Conservation (phyloP, 192 early-diverging fungal species). For the Gryganskiella cystojenkinii region DNA sequence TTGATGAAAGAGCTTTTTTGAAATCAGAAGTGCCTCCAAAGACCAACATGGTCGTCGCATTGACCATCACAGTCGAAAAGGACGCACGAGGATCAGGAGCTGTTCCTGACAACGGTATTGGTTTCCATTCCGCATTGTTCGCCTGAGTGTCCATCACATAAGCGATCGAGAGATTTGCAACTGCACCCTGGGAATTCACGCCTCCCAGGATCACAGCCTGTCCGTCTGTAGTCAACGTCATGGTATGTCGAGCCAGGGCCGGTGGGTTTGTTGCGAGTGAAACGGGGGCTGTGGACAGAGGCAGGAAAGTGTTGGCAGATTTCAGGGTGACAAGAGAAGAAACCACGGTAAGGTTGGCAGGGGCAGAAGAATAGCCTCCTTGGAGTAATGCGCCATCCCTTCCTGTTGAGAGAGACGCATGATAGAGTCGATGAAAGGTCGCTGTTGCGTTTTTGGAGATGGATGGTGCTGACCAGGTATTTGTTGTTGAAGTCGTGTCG, state of each 20-base stretch:
- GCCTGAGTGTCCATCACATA: conserved; percentile 38
- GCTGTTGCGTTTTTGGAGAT: conserved; percentile 29
- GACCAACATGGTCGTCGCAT: conserved; percentile 38
- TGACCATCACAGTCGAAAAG: conserved; percentile 40
- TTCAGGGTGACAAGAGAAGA: conserved; percentile 30
- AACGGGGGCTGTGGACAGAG: conserved; percentile 20
- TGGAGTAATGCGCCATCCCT: conserved; percentile 41
- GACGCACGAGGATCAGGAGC: conserved; percentile 47
- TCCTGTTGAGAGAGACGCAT: conserved; percentile 34
- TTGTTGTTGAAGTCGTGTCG: not conserved
- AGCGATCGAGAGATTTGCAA: conserved; percentile 30
- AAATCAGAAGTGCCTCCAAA: conserved; percentile 41
- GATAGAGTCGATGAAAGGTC: conserved; percentile 35
- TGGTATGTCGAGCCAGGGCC: conserved; percentile 42
- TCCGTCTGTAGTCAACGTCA: conserved; percentile 44
- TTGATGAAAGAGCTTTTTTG: conserved; percentile 4
- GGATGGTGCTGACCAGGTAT: conserved; percentile 35
- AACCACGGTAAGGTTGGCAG: conserved; percentile 27
- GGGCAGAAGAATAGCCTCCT: conserved; percentile 27
- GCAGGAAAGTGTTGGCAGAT: conserved; percentile 20
- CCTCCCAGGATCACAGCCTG: conserved; percentile 37
- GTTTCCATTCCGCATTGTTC: conserved; percentile 17
- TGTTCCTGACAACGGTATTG: conserved; percentile 9
- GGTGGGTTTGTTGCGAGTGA: conserved; percentile 23
- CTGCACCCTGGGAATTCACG: conserved; percentile 16